phyloP scores from a whole-genome alignment of 1,284 basidiomycete species.

The Cystobasidiaceae sp. region DNA sequence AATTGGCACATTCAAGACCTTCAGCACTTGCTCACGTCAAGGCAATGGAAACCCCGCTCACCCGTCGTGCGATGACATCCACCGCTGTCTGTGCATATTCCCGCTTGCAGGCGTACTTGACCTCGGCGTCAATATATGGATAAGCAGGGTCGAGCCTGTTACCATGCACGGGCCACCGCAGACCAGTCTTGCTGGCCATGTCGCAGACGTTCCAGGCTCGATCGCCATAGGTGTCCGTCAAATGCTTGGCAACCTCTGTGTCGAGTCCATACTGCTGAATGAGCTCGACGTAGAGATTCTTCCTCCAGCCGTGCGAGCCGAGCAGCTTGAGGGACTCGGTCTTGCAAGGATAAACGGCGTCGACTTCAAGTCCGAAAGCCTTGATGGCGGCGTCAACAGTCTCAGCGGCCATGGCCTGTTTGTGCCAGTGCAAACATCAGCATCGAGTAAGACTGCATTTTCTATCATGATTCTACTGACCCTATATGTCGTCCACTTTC shows the following conservation, averaged over 20 bases:
- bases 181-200: conserved; percentile 70
- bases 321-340: conserved; percentile 78
- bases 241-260: conserved; percentile 85
- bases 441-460: background rate
- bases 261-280: conserved; percentile 62
- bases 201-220: conserved; percentile 90
- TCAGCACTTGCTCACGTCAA: too few relatives aligned
- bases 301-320: conserved; percentile 90
- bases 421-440: background rate
- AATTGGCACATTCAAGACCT: too few relatives aligned
- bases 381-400: conserved; percentile 84
- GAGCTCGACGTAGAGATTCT: conserved; percentile 94
- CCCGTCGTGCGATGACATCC: conserved; percentile 85
- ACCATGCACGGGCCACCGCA: conserved; percentile 80
- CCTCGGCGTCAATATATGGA: conserved; percentile 90
- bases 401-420: conserved; percentile 88
- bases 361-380: conserved; percentile 62
- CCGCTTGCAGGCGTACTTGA: conserved; percentile 79
- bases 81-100: conserved; percentile 87
- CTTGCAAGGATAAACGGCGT: conserved; percentile 62
- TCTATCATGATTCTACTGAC: background rate
- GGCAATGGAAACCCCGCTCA: too few relatives aligned
- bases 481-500: conserved; percentile 95
- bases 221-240: conserved; percentile 92
- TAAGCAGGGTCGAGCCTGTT: conserved; percentile 68